Conservation (phyloP, 2,329 filamentous ascomycete species). For the Thielaviopsis populi region DNA sequence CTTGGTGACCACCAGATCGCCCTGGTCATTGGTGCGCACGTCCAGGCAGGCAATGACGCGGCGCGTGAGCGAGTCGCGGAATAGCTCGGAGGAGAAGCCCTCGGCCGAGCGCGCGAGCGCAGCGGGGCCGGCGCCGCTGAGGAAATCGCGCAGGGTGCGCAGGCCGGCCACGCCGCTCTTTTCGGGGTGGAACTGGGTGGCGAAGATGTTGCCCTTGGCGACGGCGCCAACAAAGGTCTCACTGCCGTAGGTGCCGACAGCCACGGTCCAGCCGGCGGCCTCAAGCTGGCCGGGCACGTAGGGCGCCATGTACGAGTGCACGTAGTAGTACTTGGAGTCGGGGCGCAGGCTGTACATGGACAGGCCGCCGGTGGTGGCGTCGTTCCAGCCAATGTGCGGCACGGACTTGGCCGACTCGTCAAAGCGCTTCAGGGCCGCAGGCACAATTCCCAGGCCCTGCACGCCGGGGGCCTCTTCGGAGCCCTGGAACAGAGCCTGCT, state of each 20-base stretch:
- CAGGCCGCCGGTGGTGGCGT: conserved; percentile 48
- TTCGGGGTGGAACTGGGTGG: conserved; percentile 94
- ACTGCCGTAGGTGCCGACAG: conserved; percentile 70
- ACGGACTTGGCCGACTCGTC: conserved; percentile 67
- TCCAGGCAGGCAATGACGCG: conserved; percentile 93
- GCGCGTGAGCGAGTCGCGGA: conserved; percentile 62
- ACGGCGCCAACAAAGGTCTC: conserved; percentile 89
- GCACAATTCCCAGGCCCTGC: conserved; percentile 61
- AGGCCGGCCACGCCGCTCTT: conserved; percentile 88
- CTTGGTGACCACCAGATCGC: conserved; percentile 94
- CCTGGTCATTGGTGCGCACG: conserved; percentile 83
- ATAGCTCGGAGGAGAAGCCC: conserved; percentile 19
- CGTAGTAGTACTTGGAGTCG: conserved; percentile 94
- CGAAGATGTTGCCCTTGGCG: conserved; percentile 70
- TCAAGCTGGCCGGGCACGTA: conserved; percentile 63
- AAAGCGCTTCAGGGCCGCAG: conserved; percentile 59
- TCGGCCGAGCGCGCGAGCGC: conserved; percentile 14
- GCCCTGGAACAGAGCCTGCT: conserved; percentile 78
- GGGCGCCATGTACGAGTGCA: conserved; percentile 80
- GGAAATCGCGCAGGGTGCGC: conserved; percentile 68
- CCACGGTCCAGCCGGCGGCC: conserved; percentile 75
- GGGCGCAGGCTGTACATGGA: conserved; percentile 63
- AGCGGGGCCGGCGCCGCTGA: conserved; percentile 49
- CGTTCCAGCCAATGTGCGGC: conserved; percentile 99
- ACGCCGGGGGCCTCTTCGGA: conserved; percentile 64